A percentile compares a stretch with the other conserved stretches of the same genome.
These are phyloP conservation scores for Globisporangium rhizosaccharum DNA, from an alignment of 352 stramenopile species.

Conservation along the genomic window DNA sequence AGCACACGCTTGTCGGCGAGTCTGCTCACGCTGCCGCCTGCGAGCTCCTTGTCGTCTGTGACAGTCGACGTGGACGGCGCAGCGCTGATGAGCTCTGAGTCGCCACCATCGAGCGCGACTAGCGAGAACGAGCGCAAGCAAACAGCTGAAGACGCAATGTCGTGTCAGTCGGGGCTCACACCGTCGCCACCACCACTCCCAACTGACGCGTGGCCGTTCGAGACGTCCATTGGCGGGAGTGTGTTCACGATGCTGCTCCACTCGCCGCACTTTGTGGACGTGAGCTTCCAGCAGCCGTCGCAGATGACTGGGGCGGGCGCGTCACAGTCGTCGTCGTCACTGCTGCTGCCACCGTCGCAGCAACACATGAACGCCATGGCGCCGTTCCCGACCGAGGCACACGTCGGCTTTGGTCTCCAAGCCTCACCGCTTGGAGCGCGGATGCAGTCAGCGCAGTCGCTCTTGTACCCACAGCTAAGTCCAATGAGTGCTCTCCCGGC, in stretches of 20 bases:
- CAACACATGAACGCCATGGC: conserved; percentile 1
- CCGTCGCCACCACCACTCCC: conserved; percentile 1
- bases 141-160: too few relatives aligned
- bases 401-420: neutral
- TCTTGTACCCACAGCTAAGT: conserved; percentile 5
- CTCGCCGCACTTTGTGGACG: conserved; percentile 6
- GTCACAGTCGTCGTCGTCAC: neutral
- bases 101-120: too few relatives aligned
- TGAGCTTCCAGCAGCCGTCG: conserved; percentile 7
- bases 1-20: neutral
- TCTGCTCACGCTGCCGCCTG: neutral
- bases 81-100: too few relatives aligned
- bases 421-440: neutral
- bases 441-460: neutral
- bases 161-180: neutral
- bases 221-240: conserved; percentile 1
- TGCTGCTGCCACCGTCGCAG: neutral
- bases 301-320: too few relatives aligned
- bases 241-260: conserved; percentile 10
- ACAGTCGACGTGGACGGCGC: too few relatives aligned
- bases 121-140: too few relatives aligned
- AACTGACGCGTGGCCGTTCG: conserved; percentile 6
- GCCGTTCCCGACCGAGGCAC: conserved; percentile 1
- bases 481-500: neutral
- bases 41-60: neutral